A percentile compares a stretch with the other conserved stretches of the same genome.
Evolutionary conservation across 2,329 filamentous ascomycete species (phyloP).

Genomic region (Microdochium paspali): DNA sequence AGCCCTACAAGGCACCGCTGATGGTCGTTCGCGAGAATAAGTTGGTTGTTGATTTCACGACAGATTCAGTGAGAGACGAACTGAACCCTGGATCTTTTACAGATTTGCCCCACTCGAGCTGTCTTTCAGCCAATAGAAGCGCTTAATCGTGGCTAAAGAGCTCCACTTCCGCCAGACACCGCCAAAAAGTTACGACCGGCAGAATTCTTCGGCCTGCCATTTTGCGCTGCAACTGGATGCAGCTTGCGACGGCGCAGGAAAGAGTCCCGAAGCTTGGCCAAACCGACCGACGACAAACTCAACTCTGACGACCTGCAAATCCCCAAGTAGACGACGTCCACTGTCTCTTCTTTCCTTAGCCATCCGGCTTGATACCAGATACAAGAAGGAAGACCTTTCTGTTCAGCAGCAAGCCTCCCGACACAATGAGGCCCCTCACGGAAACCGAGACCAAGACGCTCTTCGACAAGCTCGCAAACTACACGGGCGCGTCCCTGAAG

Average conservation of each 20-base stretch:
- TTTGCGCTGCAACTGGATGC: neutral
- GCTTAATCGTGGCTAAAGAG: slow-evolving; percentile 7
- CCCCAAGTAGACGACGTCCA: neutral
- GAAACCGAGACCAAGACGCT: slow-evolving; percentile 63
- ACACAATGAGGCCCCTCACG: slow-evolving; percentile 8
- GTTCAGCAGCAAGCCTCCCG: neutral
- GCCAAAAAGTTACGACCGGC: slow-evolving; percentile 17
- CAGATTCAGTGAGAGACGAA: neutral
- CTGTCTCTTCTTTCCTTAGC: neutral
- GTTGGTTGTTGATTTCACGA: neutral
- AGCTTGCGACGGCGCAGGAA: neutral
- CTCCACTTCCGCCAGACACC: slow-evolving; percentile 5
- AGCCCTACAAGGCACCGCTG: no score
- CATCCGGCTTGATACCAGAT: no score
- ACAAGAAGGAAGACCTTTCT: no score
- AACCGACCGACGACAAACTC: neutral
- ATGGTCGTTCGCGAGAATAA: no score
- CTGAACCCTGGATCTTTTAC: slow-evolving; percentile 1
- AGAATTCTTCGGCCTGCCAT: slow-evolving; percentile 8
- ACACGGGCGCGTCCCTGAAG: slow-evolving; percentile 79
- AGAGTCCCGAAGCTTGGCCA: slow-evolving; percentile 6
- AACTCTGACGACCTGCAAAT: neutral
- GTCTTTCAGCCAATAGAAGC: slow-evolving; percentile 10
- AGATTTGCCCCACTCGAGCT: slow-evolving; percentile 4
- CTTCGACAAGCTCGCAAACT: slow-evolving; percentile 88